Evolutionary conservation across 2,329 filamentous ascomycete genomes (phyloP), one percentile per base, ranked within the genome.

Genomic region (Ploettnerulaceae sp.): DNA sequence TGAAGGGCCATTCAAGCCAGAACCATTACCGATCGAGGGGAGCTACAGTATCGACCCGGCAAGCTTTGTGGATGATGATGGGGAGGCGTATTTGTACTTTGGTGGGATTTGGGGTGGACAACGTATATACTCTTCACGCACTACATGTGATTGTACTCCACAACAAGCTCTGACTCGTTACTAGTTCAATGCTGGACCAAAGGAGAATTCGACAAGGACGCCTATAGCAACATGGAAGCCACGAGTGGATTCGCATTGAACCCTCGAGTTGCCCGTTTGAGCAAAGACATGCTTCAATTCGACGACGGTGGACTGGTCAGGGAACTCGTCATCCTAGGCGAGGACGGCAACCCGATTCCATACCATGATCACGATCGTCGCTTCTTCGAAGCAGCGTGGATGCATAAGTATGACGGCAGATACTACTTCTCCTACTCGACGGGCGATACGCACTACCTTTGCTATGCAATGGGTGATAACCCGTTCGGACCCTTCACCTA

Each of bases 401-500:
- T 88, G 73, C 85, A 89, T 69, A 86, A 85, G 71, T 77, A 79
- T 60, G 68, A 74, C 0, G 82, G 74, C 2, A 75, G 70, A 49
- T 89, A 89, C 67, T 88, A 88, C 69, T 85, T 89, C 63, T 82
- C 77, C 45, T 88, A 88, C 69, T 86, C 82, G 52, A 89, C 84
- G 1, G 86, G 86, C 15, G 86, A 89, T 66, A 82, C 85, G 24
- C 86, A 89, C 65, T 86, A 74, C 64, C 69, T 90, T 24, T 82
- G 73, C 53, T 89, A 87, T 61, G 86, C 82, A 1, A 78, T 74
- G 2, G 76, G 81, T 0, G 69, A 77, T 4, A 80, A 67, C 47
- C 85, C 86, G 0, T 66, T 79, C 8, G 85, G 86, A 0, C 85
- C 86, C 0, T 89, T 89, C 57, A 84, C 78, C 1, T 89, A 88